Evolutionary conservation across 805 yeast species (phyloP), one percentile per base, ranked within the genome.

Genomic region (Pichia nanzhaoensis): DNA sequence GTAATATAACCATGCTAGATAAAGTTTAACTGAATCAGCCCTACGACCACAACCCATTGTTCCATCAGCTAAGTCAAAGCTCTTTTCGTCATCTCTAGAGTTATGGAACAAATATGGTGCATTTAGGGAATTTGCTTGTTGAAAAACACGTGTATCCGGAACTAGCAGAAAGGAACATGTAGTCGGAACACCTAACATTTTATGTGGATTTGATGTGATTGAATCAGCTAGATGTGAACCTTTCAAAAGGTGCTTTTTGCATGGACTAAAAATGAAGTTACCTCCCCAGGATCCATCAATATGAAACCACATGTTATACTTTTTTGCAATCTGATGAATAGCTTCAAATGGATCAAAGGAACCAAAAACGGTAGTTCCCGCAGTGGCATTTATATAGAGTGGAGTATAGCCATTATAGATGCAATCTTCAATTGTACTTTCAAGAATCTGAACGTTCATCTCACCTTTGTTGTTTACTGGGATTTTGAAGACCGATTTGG

Each of bases 211-310:
- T 19, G 79, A 74, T 2, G 95, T 86, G 45, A 86, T 70, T 10
- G 90, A 82, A 61, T 86, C 77, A 1, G 93, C 95, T 18, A 71
- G 57, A 35, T 82, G 74, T 28, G 75, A 60, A 1, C 95, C 95
- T 16, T 62, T 57, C 49, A 86, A 61, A 52, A 73, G 71, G 45
- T 61, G 39, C 35, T 57, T 61, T 44, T 78, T 75, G 10, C 52
- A 65, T 0, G 60, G 53, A 35, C 87, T 79, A 65, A 86, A 87
- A 0, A 84, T 71, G 9, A 83, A 80, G 55, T 87, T 87, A 8
- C 91, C 95, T 30, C 95, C 95, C 95, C 95, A 85, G 6, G 93
- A 84, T 1, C 93, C 95, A 63, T 86, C 95, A 34, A 86, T 75
- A 60, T 86, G 95, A 58, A 84, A 74, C 91, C 95, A 87, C 7